Conservation (phyloP, 75 land plant species). For the Ceratopteris richardii region DNA sequence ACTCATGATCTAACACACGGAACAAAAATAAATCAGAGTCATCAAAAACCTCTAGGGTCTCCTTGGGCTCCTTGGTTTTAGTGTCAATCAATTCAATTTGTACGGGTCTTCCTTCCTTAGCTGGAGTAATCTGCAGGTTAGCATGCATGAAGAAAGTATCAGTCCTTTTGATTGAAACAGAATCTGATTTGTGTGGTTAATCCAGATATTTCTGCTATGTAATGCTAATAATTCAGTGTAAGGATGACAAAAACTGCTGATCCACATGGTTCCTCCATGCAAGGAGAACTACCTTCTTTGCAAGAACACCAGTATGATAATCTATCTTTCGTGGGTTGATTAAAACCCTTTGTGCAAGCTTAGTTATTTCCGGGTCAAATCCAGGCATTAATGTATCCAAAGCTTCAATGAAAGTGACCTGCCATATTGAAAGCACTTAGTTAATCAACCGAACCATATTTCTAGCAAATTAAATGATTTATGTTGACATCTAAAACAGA, state of each 20-base stretch:
- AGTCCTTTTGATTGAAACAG: neutral
- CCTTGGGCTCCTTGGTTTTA: slow-evolving; percentile 95
- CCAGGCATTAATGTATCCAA: slow-evolving; percentile 99
- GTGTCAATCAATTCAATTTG: slow-evolving; percentile 90
- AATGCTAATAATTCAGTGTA: too few species aligned
- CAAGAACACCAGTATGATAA: slow-evolving; percentile 93
- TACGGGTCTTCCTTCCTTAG: slow-evolving; percentile 96
- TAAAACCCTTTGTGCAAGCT: slow-evolving; percentile 90
- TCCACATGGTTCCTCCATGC: too few species aligned
- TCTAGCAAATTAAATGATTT: too few species aligned
- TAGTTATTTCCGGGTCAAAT: slow-evolving; percentile 97
- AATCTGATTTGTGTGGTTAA: too few species aligned
- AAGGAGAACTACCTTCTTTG: slow-evolving; percentile 90
- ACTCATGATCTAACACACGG: too few species aligned
- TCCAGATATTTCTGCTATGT: too few species aligned
- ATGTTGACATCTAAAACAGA: too few species aligned
- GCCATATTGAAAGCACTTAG: slow-evolving; percentile 11
- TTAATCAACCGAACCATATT: neutral
- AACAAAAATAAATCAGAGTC: too few species aligned
- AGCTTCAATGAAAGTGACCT: slow-evolving; percentile 99
- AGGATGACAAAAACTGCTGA: too few species aligned
- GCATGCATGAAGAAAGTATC: neutral
- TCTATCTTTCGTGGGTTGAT: slow-evolving; percentile 96
- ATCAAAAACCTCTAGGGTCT: slow-evolving; percentile 79
- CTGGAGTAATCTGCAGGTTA: slow-evolving; percentile 82